A percentile compares a stretch with the other conserved stretches of the same genome.
Evolutionary conservation across 129 eudicot genomes (phyloP).

Genomic region (Pseudognaphalium luteoalbum): DNA sequence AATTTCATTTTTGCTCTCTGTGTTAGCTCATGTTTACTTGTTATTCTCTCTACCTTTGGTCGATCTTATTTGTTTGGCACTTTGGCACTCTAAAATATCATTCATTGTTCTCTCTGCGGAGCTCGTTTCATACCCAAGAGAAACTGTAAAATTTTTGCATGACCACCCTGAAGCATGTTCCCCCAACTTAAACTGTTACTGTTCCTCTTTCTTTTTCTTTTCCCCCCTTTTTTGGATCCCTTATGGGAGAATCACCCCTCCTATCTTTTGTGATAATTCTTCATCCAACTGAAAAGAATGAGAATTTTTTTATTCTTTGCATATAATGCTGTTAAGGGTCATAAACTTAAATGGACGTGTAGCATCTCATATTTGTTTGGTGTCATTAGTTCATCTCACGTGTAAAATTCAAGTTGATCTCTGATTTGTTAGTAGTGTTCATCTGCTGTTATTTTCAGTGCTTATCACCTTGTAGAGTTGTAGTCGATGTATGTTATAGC

Average conservation of each 20-base stretch:
- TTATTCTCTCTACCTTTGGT: slow-evolving; percentile 1
- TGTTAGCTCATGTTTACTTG: not conserved
- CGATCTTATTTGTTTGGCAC: not conserved
- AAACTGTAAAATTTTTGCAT: not conserved
- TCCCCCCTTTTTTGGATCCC: too few species aligned
- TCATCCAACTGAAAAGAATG: too few species aligned
- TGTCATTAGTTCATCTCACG: not conserved
- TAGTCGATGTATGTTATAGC: not conserved
- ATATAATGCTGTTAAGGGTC: not conserved
- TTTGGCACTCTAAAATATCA: not conserved
- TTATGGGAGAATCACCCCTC: not conserved
- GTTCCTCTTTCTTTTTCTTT: not conserved
- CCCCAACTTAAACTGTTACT: not conserved
- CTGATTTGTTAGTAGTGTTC: not conserved
- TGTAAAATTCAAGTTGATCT: not conserved
- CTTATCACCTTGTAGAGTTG: not conserved
- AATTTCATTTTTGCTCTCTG: not conserved
- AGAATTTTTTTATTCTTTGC: not conserved
- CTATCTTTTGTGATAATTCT: not conserved
- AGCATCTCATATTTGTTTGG: not conserved
- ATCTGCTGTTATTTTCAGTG: not conserved
- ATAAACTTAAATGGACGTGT: not conserved
- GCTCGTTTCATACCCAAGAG: not conserved
- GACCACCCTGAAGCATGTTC: not conserved
- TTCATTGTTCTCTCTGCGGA: not conserved